Evolutionary conservation across 805 yeast genomes (phyloP).

Genomic region (Tetrapisispora fleetii): DNA sequence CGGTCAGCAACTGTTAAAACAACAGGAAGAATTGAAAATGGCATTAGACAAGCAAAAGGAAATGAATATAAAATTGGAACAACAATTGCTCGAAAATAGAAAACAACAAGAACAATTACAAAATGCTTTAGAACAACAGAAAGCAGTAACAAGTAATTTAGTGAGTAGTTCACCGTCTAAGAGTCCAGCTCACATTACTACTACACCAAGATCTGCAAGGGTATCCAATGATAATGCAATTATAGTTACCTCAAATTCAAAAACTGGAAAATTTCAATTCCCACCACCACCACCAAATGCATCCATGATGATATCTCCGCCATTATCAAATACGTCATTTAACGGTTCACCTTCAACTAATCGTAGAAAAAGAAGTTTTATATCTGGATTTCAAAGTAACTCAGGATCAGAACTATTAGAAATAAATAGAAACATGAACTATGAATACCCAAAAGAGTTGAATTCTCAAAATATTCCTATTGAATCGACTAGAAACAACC

Average conservation of each 20-base stretch:
- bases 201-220: slow-evolving; percentile 7
- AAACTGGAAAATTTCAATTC: slow-evolving; percentile 25
- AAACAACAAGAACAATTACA: slow-evolving; percentile 24
- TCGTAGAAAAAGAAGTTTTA: background rate
- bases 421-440: background rate
- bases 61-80: slow-evolving; percentile 21
- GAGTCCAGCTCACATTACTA: slow-evolving; percentile 5
- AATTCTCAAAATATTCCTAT: background rate
- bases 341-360: slow-evolving; percentile 9
- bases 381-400: slow-evolving; percentile 1
- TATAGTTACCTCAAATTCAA: slow-evolving; percentile 25
- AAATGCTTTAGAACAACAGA: slow-evolving; percentile 18
- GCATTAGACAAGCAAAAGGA: slow-evolving; percentile 25
- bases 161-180: background rate
- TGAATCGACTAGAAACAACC: background rate
- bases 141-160: slow-evolving; percentile 4
- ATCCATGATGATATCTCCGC: slow-evolving; percentile 6
- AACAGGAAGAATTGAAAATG: slow-evolving; percentile 21
- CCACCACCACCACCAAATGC: slow-evolving; percentile 28
- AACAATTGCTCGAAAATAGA: slow-evolving; percentile 21
- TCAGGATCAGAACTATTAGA: background rate
- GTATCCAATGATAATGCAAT: slow-evolving; percentile 9
- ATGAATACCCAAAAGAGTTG: background rate
- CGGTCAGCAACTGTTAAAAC: slow-evolving; percentile 15
- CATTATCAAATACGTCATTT: slow-evolving; percentile 1